Conservation (phyloP, 2,329 filamentous ascomycete species). For the Camillea tinctor region DNA sequence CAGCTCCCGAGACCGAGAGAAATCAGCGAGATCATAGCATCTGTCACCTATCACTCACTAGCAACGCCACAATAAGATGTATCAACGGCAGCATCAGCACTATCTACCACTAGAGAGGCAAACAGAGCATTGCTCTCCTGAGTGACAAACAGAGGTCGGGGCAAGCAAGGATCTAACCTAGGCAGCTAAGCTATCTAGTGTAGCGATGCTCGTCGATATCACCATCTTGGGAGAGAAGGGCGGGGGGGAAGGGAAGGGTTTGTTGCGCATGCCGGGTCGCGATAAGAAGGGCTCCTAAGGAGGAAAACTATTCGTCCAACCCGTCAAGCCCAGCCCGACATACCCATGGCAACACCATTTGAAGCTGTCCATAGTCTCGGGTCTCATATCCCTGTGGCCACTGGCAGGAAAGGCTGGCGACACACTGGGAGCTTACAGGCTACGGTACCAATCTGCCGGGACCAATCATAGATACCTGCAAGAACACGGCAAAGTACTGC, state of each 20-base stretch:
- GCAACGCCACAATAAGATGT: neutral
- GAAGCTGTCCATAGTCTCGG: neutral
- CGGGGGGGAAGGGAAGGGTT: too few species aligned
- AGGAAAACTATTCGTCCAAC: neutral
- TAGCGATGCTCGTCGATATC: too few species aligned
- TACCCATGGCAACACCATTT: constrained; percentile 4
- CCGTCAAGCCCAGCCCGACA: constrained; percentile 1
- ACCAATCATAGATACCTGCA: neutral
- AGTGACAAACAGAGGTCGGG: neutral
- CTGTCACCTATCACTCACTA: neutral
- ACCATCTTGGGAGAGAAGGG: too few species aligned
- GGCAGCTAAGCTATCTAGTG: too few species aligned
- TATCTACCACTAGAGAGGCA: neutral
- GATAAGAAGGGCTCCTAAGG: neutral
- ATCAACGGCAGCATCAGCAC: neutral
- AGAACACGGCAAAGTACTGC: neutral
- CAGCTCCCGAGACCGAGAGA: neutral
- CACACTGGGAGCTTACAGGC: neutral
- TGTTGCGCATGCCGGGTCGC: neutral
- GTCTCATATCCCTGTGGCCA: neutral
- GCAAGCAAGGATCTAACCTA: too few species aligned
- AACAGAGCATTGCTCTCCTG: neutral
- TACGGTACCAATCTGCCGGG: constrained; percentile 7
- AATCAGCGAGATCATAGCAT: neutral
- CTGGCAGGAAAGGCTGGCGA: neutral